Conservation (phyloP, 1,284 basidiomycete species). For the Cutaneotrichosporon dermatis region DNA sequence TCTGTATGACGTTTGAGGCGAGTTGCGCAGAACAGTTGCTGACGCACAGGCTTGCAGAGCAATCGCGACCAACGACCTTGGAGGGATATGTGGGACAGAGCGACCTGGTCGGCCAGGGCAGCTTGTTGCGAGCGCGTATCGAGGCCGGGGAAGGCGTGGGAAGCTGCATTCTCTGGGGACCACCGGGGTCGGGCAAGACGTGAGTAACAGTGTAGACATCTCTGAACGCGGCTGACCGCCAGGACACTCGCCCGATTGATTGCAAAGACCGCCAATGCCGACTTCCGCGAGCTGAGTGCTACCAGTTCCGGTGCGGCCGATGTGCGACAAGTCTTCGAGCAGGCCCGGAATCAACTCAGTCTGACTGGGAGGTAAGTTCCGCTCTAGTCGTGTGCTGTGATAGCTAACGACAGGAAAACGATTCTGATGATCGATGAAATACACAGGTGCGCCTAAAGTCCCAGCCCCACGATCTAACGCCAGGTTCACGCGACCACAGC, state of each 20-base stretch:
- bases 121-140: slow-evolving; percentile 41
- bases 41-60: slow-evolving; percentile 40
- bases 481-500: slow-evolving; percentile 70
- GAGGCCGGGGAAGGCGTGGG: slow-evolving; percentile 42
- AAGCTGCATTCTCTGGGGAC: slow-evolving; percentile 48
- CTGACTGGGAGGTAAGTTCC: slow-evolving; percentile 61
- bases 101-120: slow-evolving; percentile 43
- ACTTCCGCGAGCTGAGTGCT: slow-evolving; percentile 70
- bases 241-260: slow-evolving; percentile 45
- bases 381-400: neutral
- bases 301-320: slow-evolving; percentile 71
- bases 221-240: neutral
- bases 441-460: slow-evolving; percentile 58
- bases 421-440: slow-evolving; percentile 64
- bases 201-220: neutral
- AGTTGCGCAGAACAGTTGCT: neutral
- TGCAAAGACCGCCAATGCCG: slow-evolving; percentile 50
- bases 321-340: slow-evolving; percentile 73
- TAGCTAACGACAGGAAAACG: slow-evolving; percentile 26
- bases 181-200: slow-evolving; percentile 48
- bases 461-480: too few relatives aligned
- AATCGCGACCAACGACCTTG: slow-evolving; percentile 39
- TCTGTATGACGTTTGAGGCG: too few relatives aligned
- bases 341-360: slow-evolving; percentile 66
- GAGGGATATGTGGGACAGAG: slow-evolving; percentile 40